phyloP scores from a whole-genome alignment of 768 basidiomycete species.

The Boletus tylopilopsis region DNA sequence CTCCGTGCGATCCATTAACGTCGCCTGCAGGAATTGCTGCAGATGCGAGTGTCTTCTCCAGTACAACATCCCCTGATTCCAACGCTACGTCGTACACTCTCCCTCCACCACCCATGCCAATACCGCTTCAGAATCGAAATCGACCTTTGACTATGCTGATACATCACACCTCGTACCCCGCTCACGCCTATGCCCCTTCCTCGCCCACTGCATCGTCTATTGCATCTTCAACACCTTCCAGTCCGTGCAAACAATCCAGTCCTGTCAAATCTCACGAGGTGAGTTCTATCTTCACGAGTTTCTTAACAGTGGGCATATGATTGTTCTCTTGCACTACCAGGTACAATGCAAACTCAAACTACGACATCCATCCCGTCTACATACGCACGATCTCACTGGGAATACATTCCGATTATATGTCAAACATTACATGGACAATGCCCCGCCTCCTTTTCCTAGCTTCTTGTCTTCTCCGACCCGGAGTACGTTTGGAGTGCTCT shows the following conservation, averaged over 20 bases:
- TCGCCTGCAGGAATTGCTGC: background rate
- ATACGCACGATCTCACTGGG: constrained; percentile 60
- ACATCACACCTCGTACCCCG: background rate
- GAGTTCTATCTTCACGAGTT: background rate
- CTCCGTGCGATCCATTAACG: background rate
- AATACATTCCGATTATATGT: constrained; percentile 74
- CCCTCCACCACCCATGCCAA: constrained; percentile 10
- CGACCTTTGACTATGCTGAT: background rate
- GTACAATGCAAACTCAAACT: constrained; percentile 40
- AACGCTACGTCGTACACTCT: constrained; percentile 4
- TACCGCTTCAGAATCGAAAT: constrained; percentile 10
- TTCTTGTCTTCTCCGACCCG: constrained; percentile 1
- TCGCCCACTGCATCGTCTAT: constrained; percentile 23
- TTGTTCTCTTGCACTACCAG: background rate
- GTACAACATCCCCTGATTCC: constrained; percentile 5
- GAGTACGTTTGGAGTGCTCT: constrained; percentile 1
- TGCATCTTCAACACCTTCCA: constrained; percentile 29
- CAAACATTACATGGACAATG: constrained; percentile 75
- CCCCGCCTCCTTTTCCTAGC: constrained; percentile 15
- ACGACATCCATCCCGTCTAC: constrained; percentile 71
- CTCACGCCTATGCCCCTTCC: constrained; percentile 7
- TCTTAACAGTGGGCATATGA: background rate
- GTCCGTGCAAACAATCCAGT: constrained; percentile 25
- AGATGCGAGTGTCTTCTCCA: constrained; percentile 10
- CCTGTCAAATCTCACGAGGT: constrained; percentile 17